Evolutionary conservation across 345 rosid genomes (phyloP).

Genomic region (Gossypium longicalyx): DNA sequence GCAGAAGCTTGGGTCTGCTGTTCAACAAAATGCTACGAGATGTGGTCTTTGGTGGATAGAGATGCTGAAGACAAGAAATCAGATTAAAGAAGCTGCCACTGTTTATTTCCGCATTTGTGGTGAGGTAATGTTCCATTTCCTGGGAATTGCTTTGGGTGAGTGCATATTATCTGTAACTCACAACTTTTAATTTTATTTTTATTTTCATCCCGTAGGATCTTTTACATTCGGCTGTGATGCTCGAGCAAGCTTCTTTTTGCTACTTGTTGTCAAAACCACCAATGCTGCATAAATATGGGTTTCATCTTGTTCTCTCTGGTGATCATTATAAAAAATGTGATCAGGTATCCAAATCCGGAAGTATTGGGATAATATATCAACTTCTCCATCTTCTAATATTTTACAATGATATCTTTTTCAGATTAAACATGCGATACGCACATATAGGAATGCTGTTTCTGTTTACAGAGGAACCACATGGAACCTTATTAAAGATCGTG

Average conservation of each 20-base stretch:
- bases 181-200: neutral
- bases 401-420: slow-evolving; percentile 29
- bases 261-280: slow-evolving; percentile 80
- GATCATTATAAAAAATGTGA: slow-evolving; percentile 87
- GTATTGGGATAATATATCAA: neutral
- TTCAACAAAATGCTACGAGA: slow-evolving; percentile 79
- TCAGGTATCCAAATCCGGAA: slow-evolving; percentile 56
- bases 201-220: slow-evolving; percentile 51
- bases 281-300: slow-evolving; percentile 94
- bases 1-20: slow-evolving; percentile 73
- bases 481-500: slow-evolving; percentile 91
- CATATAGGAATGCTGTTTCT: slow-evolving; percentile 75
- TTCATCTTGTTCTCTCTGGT: slow-evolving; percentile 96
- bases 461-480: slow-evolving; percentile 79
- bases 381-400: slow-evolving; percentile 23
- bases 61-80: slow-evolving; percentile 82
- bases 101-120: slow-evolving; percentile 87
- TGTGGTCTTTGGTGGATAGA: slow-evolving; percentile 99
- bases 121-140: slow-evolving; percentile 59
- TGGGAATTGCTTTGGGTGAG: neutral
- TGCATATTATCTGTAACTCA: slow-evolving; percentile 19
- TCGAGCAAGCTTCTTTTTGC: slow-evolving; percentile 99
- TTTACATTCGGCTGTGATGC: slow-evolving; percentile 94
- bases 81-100: slow-evolving; percentile 85
- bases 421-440: slow-evolving; percentile 94